Evolutionary conservation across 129 eudicot genomes (phyloP), one percentile per base, ranked within the genome.

Genomic region (Pulicaria dysenterica): DNA sequence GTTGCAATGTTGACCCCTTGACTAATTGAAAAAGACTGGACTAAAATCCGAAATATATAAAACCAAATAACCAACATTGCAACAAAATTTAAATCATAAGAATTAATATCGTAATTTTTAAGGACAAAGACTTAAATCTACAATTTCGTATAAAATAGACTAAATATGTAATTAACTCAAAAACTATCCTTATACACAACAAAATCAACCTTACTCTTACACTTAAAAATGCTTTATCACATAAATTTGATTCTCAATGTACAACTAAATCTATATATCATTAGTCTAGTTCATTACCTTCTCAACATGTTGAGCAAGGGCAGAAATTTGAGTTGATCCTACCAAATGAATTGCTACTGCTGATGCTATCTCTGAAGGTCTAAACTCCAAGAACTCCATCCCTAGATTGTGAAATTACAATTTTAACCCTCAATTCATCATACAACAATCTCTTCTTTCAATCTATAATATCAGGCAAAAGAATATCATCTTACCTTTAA

Each of bases 281-380:
- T 58, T 46, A 41, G 4, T 45, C 5, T 46, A 41, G 4, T 45
- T 9, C 24, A 59, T 43, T 83, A 87, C 92, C 92, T 81, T 82
- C 51, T 59, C 49, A 58, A 83, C 85, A 80, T 70, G 77, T 7
- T 65, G 84, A 73, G 15, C 62, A 58, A 79, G 83, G 8, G 78
- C 50, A 74, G 84, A 77, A 38, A 74, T 41, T 56, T 86, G 80
- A 75, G 83, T 77, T 74, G 82, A 84, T 64, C 73, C 84, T 59
- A 73, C 82, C 62, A 80, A 83, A 56, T 63, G 85, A 55, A 78
- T 84, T 62, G 96, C 86, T 49, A 86, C 92, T 74, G 96, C 92
- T 71, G 92, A 92, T 77, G 92, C 96, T 44, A 89, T 80, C 78
- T 84, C 96, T 71, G 92, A 89, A 55, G 96, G 90, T 77, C 45